Percentiles rank a stretch among this genome's conserved stretches.
Evolutionary conservation across 1,284 basidiomycete species (phyloP).

Genomic region (Papiliotrema nemorosa): DNA sequence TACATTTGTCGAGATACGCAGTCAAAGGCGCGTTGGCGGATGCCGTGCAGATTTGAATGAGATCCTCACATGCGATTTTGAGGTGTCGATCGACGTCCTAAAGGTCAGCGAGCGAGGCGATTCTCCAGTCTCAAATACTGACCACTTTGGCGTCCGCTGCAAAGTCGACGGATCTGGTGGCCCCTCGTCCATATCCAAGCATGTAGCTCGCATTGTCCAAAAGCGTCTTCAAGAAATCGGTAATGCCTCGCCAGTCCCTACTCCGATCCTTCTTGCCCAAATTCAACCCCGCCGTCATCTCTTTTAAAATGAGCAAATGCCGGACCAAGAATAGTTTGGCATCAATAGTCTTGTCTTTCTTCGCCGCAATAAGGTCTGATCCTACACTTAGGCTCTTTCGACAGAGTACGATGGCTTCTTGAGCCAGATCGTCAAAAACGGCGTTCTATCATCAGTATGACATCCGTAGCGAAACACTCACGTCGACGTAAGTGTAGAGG

Average conservation of each 20-base stretch:
- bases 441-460: constrained; percentile 58
- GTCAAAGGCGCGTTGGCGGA: constrained; percentile 56
- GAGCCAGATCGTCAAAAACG: constrained; percentile 90
- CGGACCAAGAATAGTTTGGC: constrained; percentile 78
- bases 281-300: constrained; percentile 74
- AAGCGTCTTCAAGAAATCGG: constrained; percentile 68
- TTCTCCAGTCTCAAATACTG: background rate
- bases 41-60: constrained; percentile 64
- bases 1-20: constrained; percentile 59
- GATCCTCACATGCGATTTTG: constrained; percentile 72
- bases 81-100: constrained; percentile 80
- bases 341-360: constrained; percentile 58
- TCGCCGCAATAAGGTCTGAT: constrained; percentile 60
- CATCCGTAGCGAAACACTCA: constrained; percentile 45
- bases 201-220: constrained; percentile 65
- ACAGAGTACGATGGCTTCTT: constrained; percentile 79
- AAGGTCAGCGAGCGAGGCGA: background rate
- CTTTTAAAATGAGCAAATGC: constrained; percentile 86
- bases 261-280: constrained; percentile 52
- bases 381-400: constrained; percentile 71
- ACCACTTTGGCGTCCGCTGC: constrained; percentile 56
- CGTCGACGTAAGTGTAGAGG: constrained; percentile 85
- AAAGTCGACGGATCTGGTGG: constrained; percentile 19
- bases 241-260: constrained; percentile 50
- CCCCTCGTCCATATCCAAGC: constrained; percentile 52